phyloP scores from a whole-genome alignment of 2,329 filamentous ascomycete genomes.

The Coniochaeta sp. region DNA sequence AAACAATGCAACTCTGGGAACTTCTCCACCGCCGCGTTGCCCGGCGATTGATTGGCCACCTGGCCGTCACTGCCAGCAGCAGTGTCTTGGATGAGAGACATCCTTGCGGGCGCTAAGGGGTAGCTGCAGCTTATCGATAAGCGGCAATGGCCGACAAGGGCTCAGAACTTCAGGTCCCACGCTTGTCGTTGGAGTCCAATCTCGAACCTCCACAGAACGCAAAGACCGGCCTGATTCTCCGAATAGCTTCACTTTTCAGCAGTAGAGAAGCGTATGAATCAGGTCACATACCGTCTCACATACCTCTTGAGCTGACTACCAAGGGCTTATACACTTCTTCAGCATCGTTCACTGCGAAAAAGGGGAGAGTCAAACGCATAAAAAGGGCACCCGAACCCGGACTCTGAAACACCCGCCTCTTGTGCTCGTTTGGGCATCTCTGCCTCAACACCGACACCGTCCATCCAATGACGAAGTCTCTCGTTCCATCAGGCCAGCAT shows the following conservation, averaged over 20 bases:
- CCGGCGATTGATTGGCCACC: slow-evolving; percentile 14
- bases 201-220: too few relatives aligned
- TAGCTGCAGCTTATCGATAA: slow-evolving; percentile 3
- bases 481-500: background rate
- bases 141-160: slow-evolving; percentile 12
- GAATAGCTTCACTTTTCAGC: background rate
- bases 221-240: background rate
- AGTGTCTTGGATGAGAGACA: background rate
- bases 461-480: background rate
- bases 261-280: background rate
- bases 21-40: slow-evolving; percentile 29
- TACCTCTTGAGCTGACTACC: background rate
- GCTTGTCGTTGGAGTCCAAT: too few relatives aligned
- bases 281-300: background rate
- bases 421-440: background rate
- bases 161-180: too few relatives aligned
- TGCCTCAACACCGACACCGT: background rate
- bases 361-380: background rate
- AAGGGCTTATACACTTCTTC: background rate
- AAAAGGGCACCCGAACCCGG: background rate
- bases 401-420: slow-evolving; percentile 1
- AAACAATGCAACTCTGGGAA: slow-evolving; percentile 39
- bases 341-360: background rate
- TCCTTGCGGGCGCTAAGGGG: background rate
- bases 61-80: background rate